Evolutionary conservation across 768 basidiomycete genomes (phyloP), one percentile per base, ranked within the genome.

Genomic region (Zangia roseola): DNA sequence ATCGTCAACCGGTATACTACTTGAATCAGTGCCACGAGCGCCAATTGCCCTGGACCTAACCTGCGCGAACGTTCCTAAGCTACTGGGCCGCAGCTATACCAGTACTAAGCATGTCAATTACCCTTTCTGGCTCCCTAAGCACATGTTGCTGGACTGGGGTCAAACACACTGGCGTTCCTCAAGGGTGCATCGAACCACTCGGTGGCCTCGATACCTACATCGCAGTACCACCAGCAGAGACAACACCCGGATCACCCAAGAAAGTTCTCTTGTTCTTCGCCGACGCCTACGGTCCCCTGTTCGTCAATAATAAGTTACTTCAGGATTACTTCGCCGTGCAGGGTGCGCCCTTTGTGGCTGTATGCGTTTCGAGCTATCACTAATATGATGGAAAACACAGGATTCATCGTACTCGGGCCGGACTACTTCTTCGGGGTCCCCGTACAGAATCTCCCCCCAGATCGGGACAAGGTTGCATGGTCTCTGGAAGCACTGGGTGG

Each of bases 361-460:
- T 33, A 3, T 8, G 7, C 26, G 6, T 42, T 6, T 14, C 19
- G 20, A 10, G 14, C 12, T 37, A 10, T 16, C 25, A 6, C 25
- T 49, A 28, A 57, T 19, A 21, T n/a, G n/a, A n/a, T n/a, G 19
- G 20, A 13, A 38, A 47, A 14, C n/a, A 4, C 26, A 84, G 82
- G 82, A 0, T 84, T 78, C 58, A 54, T 74, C 44, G 81, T 84
- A 4, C 60, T 84, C 10, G 82, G 80, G 1, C 70, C 78, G 13
- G 83, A 84, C 54, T 84, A 82, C 58, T 82, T 84, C 65, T 73
- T 82, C 37, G 80, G 82, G 17, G 75, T 79, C 40, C 66, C 76
- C 2, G 61, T 81, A 2, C 56, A 73, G 17, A 54, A 63, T 6
- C 72, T 77, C 48, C 62, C 71, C 9, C 57, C 67, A 4, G 55